A percentile compares a stretch with the other conserved stretches of the same genome.
Evolutionary conservation across 176 grass and related monocot genomes (phyloP).

Genomic region (Hsuehochloa calcarea): DNA sequence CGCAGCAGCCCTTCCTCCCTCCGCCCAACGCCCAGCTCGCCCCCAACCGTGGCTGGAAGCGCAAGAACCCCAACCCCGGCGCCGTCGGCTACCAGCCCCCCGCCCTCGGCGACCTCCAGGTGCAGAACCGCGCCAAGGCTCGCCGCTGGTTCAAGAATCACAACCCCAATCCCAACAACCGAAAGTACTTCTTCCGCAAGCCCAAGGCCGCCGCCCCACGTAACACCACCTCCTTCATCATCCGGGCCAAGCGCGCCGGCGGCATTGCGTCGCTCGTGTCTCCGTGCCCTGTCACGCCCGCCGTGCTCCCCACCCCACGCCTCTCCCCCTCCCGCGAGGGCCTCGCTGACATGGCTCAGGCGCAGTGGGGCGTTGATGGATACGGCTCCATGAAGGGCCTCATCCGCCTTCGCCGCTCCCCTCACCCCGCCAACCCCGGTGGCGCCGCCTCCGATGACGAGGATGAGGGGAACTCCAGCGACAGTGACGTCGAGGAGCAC

Average conservation of each 20-base stretch:
- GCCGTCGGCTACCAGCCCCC: conserved; percentile 61
- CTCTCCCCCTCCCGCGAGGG: conserved; percentile 83
- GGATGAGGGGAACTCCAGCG: conserved; percentile 52
- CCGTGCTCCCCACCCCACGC: conserved; percentile 74
- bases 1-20: conserved; percentile 13
- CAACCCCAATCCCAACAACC: conserved; percentile 25
- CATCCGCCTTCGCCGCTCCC: conserved; percentile 70
- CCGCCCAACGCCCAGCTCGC: conserved; percentile 21
- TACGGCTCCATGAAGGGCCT: conserved; percentile 96
- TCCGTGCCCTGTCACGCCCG: conserved; percentile 72
- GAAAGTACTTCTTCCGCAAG: conserved; percentile 61
- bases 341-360: conserved; percentile 84
- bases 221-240: conserved; percentile 92
- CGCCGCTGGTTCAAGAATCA: conserved; percentile 72
- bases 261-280: conserved; percentile 88
- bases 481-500: conserved; percentile 88
- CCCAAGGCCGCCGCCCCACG: conserved; percentile 80
- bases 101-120: conserved; percentile 68
- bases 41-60: conserved; percentile 51
- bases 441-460: conserved; percentile 44
- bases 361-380: conserved; percentile 88
- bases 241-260: conserved; percentile 81
- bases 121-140: conserved; percentile 84
- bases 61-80: conserved; percentile 30
- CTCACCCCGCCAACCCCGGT: conserved; percentile 6